phyloP scores from a whole-genome alignment of 1,284 basidiomycete species.

The Paramarasmius palmivorus region DNA sequence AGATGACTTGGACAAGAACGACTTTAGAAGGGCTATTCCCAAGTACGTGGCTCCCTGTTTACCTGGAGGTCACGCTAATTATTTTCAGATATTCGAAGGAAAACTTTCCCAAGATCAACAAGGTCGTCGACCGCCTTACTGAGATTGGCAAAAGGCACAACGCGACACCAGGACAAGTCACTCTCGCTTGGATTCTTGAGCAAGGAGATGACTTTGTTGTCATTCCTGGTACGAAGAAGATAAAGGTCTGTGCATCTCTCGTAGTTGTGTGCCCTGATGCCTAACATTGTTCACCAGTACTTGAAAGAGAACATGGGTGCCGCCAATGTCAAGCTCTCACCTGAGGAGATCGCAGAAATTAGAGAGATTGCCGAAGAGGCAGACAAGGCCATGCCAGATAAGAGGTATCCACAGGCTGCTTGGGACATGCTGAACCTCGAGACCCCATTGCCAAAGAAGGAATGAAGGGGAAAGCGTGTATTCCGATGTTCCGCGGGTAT shows the following conservation, averaged over 20 bases:
- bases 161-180: constrained; percentile 54
- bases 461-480: background rate
- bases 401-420: constrained; percentile 1
- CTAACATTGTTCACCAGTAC: constrained; percentile 26
- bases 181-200: constrained; percentile 62
- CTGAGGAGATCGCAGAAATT: constrained; percentile 36
- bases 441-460: constrained; percentile 9
- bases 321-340: constrained; percentile 32
- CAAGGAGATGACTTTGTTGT: constrained; percentile 54
- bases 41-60: constrained; percentile 4
- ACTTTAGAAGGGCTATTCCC: constrained; percentile 33
- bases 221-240: constrained; percentile 51
- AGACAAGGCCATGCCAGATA: constrained; percentile 17
- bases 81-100: constrained; percentile 33
- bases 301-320: constrained; percentile 43
- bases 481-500: background rate
- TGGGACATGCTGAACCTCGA: constrained; percentile 3
- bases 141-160: constrained; percentile 44
- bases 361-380: constrained; percentile 34
- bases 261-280: constrained; percentile 2
- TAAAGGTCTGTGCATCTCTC: constrained; percentile 31
- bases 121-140: constrained; percentile 47
- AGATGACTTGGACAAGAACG: constrained; percentile 46
- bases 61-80: background rate
- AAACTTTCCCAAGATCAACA: constrained; percentile 61